Base-by-base conservation (phyloP, 345 rosid genomes). In the Capsella bursapastoris region DNA sequence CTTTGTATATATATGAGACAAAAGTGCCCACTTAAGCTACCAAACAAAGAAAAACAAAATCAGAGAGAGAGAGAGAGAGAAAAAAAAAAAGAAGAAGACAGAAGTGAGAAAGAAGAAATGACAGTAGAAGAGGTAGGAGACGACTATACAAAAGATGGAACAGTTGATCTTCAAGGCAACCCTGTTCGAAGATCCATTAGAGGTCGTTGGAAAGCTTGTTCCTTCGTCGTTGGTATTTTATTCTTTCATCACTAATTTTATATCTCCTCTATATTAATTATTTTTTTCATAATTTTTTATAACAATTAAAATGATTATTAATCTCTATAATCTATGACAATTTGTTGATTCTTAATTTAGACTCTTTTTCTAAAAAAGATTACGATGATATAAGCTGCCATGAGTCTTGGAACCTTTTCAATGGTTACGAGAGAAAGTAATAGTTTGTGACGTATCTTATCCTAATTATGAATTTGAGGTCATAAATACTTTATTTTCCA, bases 151-250 rank as follows among this genome's bases (percentile, higher is more conserved):
- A 64, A 88, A 77, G 97, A 94, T 76, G 98, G 97, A n/a, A 94
- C 98, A 2, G 95, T 91, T 50, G 97, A 90, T 63, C 93, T 94
- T 66, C 82, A 50, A 59, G 98, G 97, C 28, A 88, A 90, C 50
- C 97, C 92, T 10, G 89, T 90, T 14, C 86, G 85, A 55, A 84
- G 95, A 70, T 90, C 98, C 70, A 63, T 81, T 61, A 82, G 88
- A 57, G 98, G 98, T 16, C 91, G 98, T 38, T 91, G 96, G 98
- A 86, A 64, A 64, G 98, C 96, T 76, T 88, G 96, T 28, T 86
- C 83, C 66, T 94, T 87, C 55, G 79, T 94, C 69, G 95, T 94
- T 10, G 96, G 97, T 93, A 90, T 22, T 3, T 3, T 52, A 2
- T 41, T 7, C 6, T 5, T 27, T 15, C 4, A 31, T n/a, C 25